Evolutionary conservation across 106 monocot species (phyloP), one percentile per base, ranked within the genome.

Genomic region (Platanthera guangdongensis): DNA sequence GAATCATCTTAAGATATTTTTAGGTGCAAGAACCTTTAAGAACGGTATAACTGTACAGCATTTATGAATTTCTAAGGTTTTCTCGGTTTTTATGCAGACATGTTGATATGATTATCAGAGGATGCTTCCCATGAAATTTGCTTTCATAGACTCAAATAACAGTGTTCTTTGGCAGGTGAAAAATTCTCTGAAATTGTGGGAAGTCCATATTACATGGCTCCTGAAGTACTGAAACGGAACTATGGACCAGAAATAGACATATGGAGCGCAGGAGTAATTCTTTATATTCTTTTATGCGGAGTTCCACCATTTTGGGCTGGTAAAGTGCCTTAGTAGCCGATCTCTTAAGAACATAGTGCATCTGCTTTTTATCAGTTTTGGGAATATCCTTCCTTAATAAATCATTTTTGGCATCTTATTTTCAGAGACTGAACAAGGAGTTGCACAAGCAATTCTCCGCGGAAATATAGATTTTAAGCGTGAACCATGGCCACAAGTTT

Each of bases 341-440:
- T 7, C 6, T 21, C 59, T 60, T 60, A 8, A n/a, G 18, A 19
- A 21, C 59, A 60, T 32, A 12, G 30, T 30, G 3, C 65, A 65
- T 65, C 9, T 65, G 32, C 65, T 11, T 65, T 65, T 65, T 65
- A 32, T 65, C 12, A 32, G 11, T 32, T 65, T 32, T 65, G 4
- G 65, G 11, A 65, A 65, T 30, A 65, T 32, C 32, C 65, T 57
- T 47, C 8, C 16, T 53, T 48, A 18, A 57, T 71, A 45, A 68
- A 57, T 16, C 64, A 78, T 57, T n/a, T 2, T 50, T 52, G 18
- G 46, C 6, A 70, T 78, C 28, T 73, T 15, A 52, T 75, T 54
- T 91, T 72, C 89, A 99, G 97, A 99, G 83, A 91, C 97, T 46
- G 97, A 99, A 76, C 97, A 94, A 75, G 97, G 97, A 15, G 97